These are phyloP conservation scores for Canavalia ensiformis DNA, from an alignment of 306 rosid genomes.

Conservation along the genomic window DNA sequence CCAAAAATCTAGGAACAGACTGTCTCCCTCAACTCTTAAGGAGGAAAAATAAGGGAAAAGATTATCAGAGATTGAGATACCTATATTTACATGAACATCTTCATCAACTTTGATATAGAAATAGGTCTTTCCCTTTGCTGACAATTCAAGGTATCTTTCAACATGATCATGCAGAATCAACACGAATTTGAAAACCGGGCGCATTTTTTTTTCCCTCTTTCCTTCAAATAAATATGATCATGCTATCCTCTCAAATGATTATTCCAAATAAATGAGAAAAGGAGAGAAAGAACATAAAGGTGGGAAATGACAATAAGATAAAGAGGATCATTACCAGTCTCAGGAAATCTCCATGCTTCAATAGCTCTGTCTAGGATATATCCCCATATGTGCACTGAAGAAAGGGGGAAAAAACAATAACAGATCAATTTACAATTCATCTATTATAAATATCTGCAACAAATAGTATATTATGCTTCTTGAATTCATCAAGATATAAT, in stretches of 20 bases:
- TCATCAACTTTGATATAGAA: constrained; percentile 98
- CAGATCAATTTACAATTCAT: constrained; percentile 29
- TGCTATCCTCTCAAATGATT: constrained; percentile 30
- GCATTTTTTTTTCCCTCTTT: background rate
- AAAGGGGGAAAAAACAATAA: constrained; percentile 21
- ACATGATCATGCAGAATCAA: constrained; percentile 80
- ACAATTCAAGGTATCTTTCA: constrained; percentile 97
- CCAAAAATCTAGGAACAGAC: too few relatives aligned
- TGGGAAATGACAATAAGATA: background rate
- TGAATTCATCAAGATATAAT: background rate
- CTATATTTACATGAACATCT: constrained; percentile 97
- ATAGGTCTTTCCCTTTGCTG: constrained; percentile 91
- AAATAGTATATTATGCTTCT: background rate
- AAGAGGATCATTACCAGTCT: constrained; percentile 74
- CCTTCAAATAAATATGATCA: constrained; percentile 4
- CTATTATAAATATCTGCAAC: background rate
- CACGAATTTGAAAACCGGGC: constrained; percentile 18
- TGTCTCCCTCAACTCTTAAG: too few relatives aligned
- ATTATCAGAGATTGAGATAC: constrained; percentile 51
- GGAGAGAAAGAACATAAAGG: background rate
- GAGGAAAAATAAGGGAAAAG: too few relatives aligned
- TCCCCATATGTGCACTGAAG: constrained; percentile 84
- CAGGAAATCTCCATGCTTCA: constrained; percentile 92
- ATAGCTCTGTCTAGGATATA: constrained; percentile 93
- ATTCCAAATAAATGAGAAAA: constrained; percentile 17